Conservation (phyloP, 495 filamentous ascomycete species). For the Saxophila tyrrhenica region DNA sequence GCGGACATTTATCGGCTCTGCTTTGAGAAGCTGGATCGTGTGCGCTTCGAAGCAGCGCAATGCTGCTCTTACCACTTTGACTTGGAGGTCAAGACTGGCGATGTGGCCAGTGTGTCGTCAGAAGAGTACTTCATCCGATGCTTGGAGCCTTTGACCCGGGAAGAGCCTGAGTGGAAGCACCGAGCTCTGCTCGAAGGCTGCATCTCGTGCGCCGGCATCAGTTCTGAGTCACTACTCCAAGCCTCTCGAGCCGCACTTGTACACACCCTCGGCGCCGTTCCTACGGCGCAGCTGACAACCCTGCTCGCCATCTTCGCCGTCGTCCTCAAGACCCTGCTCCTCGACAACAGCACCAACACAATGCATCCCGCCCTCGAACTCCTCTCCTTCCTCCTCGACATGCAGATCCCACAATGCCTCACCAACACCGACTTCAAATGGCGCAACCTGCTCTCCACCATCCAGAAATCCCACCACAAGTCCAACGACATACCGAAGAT, state of each 20-base stretch:
- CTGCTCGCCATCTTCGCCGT: slow-evolving; percentile 35
- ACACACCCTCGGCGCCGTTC: slow-evolving; percentile 14
- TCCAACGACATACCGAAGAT: slow-evolving; percentile 67
- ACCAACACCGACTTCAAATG: slow-evolving; percentile 29
- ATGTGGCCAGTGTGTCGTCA: slow-evolving; percentile 23
- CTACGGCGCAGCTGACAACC: slow-evolving; percentile 18
- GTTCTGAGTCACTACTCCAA: slow-evolving; percentile 66
- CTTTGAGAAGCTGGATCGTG: slow-evolving; percentile 79
- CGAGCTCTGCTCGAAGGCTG: slow-evolving; percentile 55
- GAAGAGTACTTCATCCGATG: slow-evolving; percentile 24
- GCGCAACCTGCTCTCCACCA: slow-evolving; percentile 50
- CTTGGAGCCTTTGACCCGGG: slow-evolving; percentile 11
- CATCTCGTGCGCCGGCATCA: slow-evolving; percentile 70
- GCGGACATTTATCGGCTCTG: slow-evolving; percentile 53
- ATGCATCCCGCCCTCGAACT: slow-evolving; percentile 66
- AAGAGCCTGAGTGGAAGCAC: not conserved
- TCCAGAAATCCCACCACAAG: slow-evolving; percentile 73
- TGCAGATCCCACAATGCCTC: slow-evolving; percentile 32
- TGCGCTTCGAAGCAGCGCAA: slow-evolving; percentile 56
- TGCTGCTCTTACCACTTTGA: slow-evolving; percentile 13
- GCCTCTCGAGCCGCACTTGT: slow-evolving; percentile 60
- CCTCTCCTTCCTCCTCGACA: slow-evolving; percentile 59
- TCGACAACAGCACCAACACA: slow-evolving; percentile 26
- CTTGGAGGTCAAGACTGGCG: not conserved
- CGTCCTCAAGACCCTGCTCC: slow-evolving; percentile 45